Evolutionary conservation across 2,329 filamentous ascomycete genomes (phyloP), one percentile per base, ranked within the genome.

Genomic region (Cladosporium phlei): DNA sequence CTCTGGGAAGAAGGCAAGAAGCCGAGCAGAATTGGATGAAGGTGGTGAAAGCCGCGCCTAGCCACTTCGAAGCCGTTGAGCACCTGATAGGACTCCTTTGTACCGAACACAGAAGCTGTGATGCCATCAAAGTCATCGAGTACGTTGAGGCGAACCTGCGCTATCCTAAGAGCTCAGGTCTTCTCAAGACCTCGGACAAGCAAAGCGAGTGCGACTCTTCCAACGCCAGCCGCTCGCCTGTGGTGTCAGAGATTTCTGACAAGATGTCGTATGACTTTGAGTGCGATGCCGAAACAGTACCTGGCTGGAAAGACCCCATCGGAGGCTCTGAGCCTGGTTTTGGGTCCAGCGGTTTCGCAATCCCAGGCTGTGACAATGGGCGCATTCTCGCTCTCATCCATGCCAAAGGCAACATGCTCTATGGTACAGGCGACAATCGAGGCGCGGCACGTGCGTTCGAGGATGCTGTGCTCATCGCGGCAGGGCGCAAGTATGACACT

Each of bases 391-490:
- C 89, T n/a, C 76, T 98, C 12, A 82, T 97, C 30, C 93, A 98
- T 67, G 90, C 91, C 16, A 98, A 97, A 66, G 93, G 91, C n/a
- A 97, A 97, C 53, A 94, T 97, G 85, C 75, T 97, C 2, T 98
- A 98, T 67, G 82, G 87, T 20, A 71, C 94, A 22, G 91, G 91
- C 35, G 85, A 96, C 55, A 86, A 93, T 53, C 74, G 77, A 29
- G 80, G 77, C 30, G 93, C 93, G 32, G 89, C 91, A 1, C 80
- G 82, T 57, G 88, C 93, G 3, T 98, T 98, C 57, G 93, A 98
- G 64, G 89, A 96, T 65, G 91, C 90, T 0, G 88, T 98, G 3
- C 69, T 96, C 44, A 91, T 98, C 52, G 90, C 88, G 48, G 79
- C 86, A 21, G 90, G 89, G 2, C 78, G 82, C 51, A 74, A 77